Base-by-base conservation (phyloP, 2,329 filamentous ascomycete genomes). In the Phaeosphaeriaceae sp. region DNA sequence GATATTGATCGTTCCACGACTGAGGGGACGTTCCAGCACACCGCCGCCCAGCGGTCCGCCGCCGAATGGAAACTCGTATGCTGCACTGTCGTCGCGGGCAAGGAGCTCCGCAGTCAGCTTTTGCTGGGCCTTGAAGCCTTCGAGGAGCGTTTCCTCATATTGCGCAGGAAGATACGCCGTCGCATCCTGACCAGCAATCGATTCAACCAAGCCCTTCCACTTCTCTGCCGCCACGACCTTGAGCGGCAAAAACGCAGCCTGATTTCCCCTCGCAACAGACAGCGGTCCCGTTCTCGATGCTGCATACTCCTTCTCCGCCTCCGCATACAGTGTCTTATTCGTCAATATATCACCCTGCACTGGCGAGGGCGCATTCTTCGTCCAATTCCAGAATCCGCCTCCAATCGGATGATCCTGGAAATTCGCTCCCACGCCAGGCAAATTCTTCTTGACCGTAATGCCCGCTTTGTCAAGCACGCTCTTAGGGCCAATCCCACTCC, bases 1-100 rank as follows among this genome's bases (percentile, higher is more conserved):
- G 41, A 77, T 70, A 22, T 65, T 66, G 25, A 78, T 69, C n/a
- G 70, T 71, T 15, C 76, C 76, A 40, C 76, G 69, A n/a, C 60
- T 67, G 36, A 77, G 63, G 3, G 76, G 67, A 21, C 68, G 27
- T 42, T 59, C 27, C 17, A 64, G 45, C 9, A 56, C 56, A 21
- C 54, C 52, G 17, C 13, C 54, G n/a, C 53, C 56, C 33, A 60
- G 50, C 15, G 49, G 52, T 1, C 53, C 62, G 31, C 21, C 54
- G 40, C n/a, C 53, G 50, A 62, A 72, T 22, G 57, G 63, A 51
- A 65, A 67, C 31, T 72, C 68, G 36, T 68, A 68, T 24, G 65
- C 60, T 11, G 68, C 63, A 25, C 63, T 64, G 22, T 72, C 63
- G 1, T 61, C 56, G 3, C 57, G 55, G 15, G 56, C 54, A 40